Percentiles rank a stretch among this genome's conserved stretches.
Conservation (phyloP, 352 stramenopile genomes). For the Phytophthora ohioensis region DNA sequence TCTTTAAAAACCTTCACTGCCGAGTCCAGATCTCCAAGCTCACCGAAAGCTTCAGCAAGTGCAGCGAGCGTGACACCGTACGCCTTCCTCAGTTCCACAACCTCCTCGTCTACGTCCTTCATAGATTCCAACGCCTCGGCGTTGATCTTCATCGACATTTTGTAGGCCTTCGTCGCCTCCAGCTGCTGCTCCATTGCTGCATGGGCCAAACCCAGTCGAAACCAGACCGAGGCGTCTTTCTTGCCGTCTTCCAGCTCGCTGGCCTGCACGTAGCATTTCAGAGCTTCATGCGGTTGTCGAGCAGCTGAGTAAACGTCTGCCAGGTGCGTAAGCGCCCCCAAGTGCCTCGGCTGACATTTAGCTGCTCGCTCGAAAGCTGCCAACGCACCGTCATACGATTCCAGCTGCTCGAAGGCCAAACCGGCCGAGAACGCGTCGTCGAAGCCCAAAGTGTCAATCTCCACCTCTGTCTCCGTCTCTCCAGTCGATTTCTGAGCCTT, state of each 20-base stretch:
- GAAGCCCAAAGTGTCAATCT: slow-evolving; percentile 63
- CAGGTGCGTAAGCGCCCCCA: slow-evolving; percentile 57
- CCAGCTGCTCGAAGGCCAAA: slow-evolving; percentile 71
- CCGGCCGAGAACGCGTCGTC: slow-evolving; percentile 70
- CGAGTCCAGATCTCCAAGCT: slow-evolving; percentile 60
- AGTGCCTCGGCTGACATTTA: slow-evolving; percentile 48
- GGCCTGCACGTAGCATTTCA: slow-evolving; percentile 51
- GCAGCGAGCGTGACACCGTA: slow-evolving; percentile 64
- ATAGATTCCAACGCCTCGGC: slow-evolving; percentile 28
- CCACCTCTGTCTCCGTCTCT: slow-evolving; percentile 43
- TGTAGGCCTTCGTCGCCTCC: slow-evolving; percentile 47
- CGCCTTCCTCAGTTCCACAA: slow-evolving; percentile 44
- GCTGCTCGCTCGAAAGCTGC: slow-evolving; percentile 54
- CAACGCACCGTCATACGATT: slow-evolving; percentile 56
- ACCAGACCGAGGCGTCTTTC: slow-evolving; percentile 63
- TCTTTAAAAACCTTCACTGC: slow-evolving; percentile 60
- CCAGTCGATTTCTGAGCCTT: slow-evolving; percentile 39
- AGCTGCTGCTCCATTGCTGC: slow-evolving; percentile 47
- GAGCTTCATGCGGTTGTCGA: slow-evolving; percentile 43
- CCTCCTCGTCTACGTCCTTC: slow-evolving; percentile 17
- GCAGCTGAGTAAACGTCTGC: slow-evolving; percentile 54
- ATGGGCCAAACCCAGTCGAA: slow-evolving; percentile 53
- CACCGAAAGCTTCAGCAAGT: slow-evolving; percentile 61
- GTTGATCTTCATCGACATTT: slow-evolving; percentile 44
- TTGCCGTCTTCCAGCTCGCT: slow-evolving; percentile 39